These are phyloP conservation scores for Viola odorata DNA, from an alignment of 345 rosid genomes.

Conservation along the genomic window DNA sequence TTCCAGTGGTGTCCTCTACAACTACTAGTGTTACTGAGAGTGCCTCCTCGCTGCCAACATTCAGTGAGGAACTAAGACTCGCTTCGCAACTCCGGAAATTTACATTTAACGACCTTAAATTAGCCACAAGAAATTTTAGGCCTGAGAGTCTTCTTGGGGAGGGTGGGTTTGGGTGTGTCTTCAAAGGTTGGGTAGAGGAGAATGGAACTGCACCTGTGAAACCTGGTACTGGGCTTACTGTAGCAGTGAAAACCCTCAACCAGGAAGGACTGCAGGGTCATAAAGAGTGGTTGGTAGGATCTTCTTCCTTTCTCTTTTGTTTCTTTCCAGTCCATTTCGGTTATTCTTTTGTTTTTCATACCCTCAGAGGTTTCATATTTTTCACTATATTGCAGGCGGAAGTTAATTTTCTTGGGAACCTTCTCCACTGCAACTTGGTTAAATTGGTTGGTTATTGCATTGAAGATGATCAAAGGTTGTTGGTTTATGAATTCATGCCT, in stretches of 20 bases:
- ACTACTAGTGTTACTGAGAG: conserved; percentile 23
- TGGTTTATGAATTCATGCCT: conserved; percentile 28
- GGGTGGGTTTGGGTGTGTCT: conserved; percentile 32
- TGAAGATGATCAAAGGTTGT: conserved; percentile 28
- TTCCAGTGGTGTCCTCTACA: conserved; percentile 17
- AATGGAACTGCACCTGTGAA: conserved; percentile 31
- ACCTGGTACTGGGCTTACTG: conserved; percentile 27
- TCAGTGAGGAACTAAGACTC: conserved; percentile 27
- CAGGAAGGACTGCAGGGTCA: conserved; percentile 31
- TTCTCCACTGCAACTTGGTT: conserved; percentile 28
- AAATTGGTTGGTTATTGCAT: conserved; percentile 30
- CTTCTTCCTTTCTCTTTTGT: background rate
- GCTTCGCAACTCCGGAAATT: conserved; percentile 24
- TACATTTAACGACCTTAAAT: conserved; percentile 20
- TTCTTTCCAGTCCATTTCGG: background rate
- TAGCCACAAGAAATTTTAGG: conserved; percentile 27
- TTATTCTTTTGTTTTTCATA: background rate
- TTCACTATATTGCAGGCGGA: conserved; percentile 19
- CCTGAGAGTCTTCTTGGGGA: conserved; percentile 30
- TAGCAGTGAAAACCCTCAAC: conserved; percentile 27
- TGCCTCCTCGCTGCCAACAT: conserved; percentile 19
- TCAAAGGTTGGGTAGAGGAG: conserved; percentile 28
- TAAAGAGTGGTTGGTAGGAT: conserved; percentile 26
- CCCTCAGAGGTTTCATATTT: background rate
- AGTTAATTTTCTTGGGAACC: conserved; percentile 27